These are phyloP conservation scores for Diaporthe sp. DNA, from an alignment of 2,329 filamentous ascomycete species.

Conservation along the genomic window DNA sequence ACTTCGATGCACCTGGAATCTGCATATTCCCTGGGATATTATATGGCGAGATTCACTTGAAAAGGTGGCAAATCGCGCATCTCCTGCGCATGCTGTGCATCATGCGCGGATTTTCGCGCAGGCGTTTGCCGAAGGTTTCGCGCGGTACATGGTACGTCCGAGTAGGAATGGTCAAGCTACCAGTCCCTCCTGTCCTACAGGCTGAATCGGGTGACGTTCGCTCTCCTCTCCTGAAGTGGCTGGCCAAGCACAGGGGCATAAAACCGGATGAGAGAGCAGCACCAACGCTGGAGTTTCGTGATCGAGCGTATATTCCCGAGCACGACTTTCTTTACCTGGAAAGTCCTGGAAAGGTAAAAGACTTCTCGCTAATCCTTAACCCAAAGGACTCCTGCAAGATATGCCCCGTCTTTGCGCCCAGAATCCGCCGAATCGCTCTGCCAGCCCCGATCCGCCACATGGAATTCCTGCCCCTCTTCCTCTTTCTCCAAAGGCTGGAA, in stretches of 20 bases:
- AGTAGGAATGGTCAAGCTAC: neutral
- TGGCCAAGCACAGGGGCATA: neutral
- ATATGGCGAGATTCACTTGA: too few relatives aligned
- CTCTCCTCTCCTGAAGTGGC: slow-evolving; percentile 2
- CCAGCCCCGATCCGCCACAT: neutral
- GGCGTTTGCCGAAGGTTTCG: too few relatives aligned
- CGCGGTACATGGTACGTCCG: neutral
- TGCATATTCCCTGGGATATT: neutral
- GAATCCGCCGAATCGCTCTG: neutral
- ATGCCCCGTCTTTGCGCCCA: neutral
- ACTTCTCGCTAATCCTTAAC: neutral
- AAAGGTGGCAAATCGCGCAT: too few relatives aligned
- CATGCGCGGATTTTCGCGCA: too few relatives aligned
- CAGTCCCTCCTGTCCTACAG: neutral
- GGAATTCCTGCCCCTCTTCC: neutral
- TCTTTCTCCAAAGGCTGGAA: neutral
- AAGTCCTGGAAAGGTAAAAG: neutral
- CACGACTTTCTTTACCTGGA: neutral
- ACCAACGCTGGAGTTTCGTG: neutral
- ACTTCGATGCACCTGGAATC: neutral
- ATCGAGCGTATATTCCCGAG: neutral
- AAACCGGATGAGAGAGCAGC: neutral
- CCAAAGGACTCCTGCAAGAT: neutral
- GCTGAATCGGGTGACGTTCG: neutral
- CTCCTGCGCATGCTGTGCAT: too few relatives aligned